A percentile compares a stretch with the other conserved stretches of the same genome.
Evolutionary conservation across 768 basidiomycete species (phyloP).

Genomic region (Mycena capillaripes): DNA sequence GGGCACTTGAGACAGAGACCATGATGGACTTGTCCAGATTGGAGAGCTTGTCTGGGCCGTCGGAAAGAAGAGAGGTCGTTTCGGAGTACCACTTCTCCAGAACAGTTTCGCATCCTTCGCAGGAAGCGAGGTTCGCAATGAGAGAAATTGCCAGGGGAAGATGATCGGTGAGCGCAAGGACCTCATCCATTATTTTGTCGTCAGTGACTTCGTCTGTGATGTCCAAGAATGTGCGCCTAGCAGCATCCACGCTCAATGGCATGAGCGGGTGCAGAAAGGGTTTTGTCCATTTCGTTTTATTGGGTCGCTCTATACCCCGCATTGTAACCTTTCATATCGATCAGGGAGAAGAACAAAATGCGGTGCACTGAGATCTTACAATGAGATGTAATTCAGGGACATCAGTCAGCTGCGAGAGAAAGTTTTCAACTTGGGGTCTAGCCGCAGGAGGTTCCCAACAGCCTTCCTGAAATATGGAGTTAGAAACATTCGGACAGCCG

Average conservation of each 20-base stretch:
- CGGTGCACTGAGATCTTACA: not conserved
- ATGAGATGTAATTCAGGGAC: not conserved
- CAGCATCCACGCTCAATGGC: not conserved
- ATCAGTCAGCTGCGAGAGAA: not conserved
- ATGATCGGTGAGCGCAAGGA: not conserved
- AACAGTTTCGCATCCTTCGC: not conserved
- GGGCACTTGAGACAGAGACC: not conserved
- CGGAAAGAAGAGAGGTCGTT: conserved; percentile 1
- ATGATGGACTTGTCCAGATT: conserved; percentile 5
- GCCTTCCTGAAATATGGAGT: too few species aligned
- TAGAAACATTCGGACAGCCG: too few species aligned
- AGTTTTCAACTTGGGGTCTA: not conserved
- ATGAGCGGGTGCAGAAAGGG: conserved; percentile 2
- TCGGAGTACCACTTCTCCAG: not conserved
- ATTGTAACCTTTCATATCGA: not conserved
- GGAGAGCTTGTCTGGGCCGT: conserved; percentile 4
- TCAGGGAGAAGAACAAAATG: not conserved
- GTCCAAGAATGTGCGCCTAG: not conserved
- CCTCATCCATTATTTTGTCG: not conserved
- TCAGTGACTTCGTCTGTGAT: conserved; percentile 3
- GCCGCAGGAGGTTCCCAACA: not conserved
- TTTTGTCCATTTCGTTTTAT: not conserved
- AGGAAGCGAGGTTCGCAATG: conserved; percentile 6
- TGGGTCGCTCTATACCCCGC: conserved; percentile 4
- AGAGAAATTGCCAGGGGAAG: conserved; percentile 12